A percentile compares a stretch with the other conserved stretches of the same genome.
Evolutionary conservation across 2,329 filamentous ascomycete genomes (phyloP).

Genomic region (Sclerotinia spermophila): DNA sequence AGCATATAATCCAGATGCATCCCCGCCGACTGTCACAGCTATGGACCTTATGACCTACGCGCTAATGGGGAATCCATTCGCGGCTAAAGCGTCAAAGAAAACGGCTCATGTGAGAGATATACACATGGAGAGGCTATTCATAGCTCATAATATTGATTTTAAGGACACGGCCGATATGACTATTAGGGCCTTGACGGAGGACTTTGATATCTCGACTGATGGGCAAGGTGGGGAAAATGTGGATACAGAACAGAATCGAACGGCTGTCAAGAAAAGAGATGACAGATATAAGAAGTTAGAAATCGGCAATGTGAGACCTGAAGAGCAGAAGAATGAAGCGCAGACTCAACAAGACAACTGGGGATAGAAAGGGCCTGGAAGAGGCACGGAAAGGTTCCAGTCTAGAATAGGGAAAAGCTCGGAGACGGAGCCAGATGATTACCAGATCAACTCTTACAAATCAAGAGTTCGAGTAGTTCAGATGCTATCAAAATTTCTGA

Average conservation of each 20-base stretch:
- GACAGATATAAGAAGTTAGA: background rate
- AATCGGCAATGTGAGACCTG: background rate
- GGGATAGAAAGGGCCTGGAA: background rate
- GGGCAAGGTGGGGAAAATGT: background rate
- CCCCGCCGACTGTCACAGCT: background rate
- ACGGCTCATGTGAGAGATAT: background rate
- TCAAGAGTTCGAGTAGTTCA: background rate
- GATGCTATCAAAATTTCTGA: background rate
- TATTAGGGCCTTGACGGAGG: background rate
- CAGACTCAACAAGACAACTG: background rate
- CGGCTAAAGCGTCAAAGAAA: background rate
- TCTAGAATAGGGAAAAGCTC: background rate
- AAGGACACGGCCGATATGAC: constrained; percentile 9
- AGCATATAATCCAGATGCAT: constrained; percentile 1
- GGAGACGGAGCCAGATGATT: background rate
- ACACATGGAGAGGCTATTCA: constrained; percentile 3
- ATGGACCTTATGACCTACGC: constrained; percentile 29
- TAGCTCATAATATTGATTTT: background rate
- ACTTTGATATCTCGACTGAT: constrained; percentile 10
- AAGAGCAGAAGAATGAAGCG: background rate
- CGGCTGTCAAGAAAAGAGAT: background rate
- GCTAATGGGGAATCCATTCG: constrained; percentile 25
- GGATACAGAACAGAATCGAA: background rate
- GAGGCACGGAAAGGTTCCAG: background rate
- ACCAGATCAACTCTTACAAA: background rate